These are phyloP conservation scores for Strobilomyces echinocephalus DNA, from an alignment of 768 basidiomycete genomes.

Conservation along the genomic window DNA sequence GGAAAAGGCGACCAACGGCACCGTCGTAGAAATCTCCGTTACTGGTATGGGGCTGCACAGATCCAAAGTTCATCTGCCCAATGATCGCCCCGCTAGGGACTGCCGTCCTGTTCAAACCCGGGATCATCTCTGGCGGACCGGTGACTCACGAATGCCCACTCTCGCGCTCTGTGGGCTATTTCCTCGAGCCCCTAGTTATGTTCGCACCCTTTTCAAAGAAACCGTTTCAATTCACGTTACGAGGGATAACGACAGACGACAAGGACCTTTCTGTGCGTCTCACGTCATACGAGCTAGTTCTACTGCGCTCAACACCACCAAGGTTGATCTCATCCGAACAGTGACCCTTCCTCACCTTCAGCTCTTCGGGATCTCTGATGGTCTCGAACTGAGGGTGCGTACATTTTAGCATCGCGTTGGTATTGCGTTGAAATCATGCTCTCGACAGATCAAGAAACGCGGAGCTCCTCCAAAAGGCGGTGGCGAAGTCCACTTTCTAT, in stretches of 20 bases:
- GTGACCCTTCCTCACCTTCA: conserved; percentile 89
- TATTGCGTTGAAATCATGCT: not conserved
- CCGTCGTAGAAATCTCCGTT: conserved; percentile 90
- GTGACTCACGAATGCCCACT: conserved; percentile 84
- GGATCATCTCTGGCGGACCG: conserved; percentile 79
- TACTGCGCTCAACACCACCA: conserved; percentile 3
- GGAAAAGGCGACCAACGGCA: conserved; percentile 92
- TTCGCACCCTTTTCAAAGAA: conserved; percentile 92
- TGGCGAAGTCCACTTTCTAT: conserved; percentile 91
- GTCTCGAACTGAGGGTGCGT: conserved; percentile 79
- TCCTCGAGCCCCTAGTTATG: conserved; percentile 84
- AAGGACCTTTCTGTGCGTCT: conserved; percentile 79
- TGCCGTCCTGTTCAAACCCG: conserved; percentile 86
- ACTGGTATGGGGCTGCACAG: conserved; percentile 59
- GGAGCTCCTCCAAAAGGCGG: conserved; percentile 89
- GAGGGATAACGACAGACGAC: conserved; percentile 90
- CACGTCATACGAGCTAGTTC: conserved; percentile 8
- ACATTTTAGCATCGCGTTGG: not conserved
- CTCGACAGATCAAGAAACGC: conserved; percentile 83
- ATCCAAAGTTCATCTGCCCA: not conserved
- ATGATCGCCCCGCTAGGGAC: conserved; percentile 57
- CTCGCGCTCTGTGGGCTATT: conserved; percentile 90
- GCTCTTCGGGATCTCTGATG: conserved; percentile 84
- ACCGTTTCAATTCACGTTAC: conserved; percentile 72
- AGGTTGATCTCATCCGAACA: conserved; percentile 88